Base-by-base conservation (phyloP, 1,284 basidiomycete species). In the Fomitopsis pinicola region DNA sequence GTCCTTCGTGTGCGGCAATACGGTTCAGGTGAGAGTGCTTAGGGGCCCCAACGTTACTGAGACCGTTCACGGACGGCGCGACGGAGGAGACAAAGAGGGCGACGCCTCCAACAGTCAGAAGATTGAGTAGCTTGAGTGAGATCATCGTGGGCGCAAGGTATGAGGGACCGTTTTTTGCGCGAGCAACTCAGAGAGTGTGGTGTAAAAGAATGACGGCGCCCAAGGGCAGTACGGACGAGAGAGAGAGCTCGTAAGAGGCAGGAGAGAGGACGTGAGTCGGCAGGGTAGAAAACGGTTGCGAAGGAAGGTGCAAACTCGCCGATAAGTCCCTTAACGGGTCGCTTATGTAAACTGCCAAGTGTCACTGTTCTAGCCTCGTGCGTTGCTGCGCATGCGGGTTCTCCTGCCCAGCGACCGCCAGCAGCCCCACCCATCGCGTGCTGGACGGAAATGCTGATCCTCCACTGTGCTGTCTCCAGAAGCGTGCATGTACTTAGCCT, bases 71-170 rank as follows among this genome's bases (percentile, higher is more conserved):
- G 28, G 80, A 77, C 0, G 81, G 72, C 42, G 72, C 76, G 62
- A 82, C 80, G n/a, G 80, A 78, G 66, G 77, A 78, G 56, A 82
- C 78, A 62, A 90, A 63, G 63, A 89, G 66, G 36, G 84, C 82
- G 53, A 91, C 70, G 17, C 85, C 79, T 26, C 83, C 76, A 53
- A 89, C 66, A 22, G 84, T 79, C 62, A 90, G 57, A 62, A 91
- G 73, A 68, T 82, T 82, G 67, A 86, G 63, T 55, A 87, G 69
- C 65, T 82, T 87, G 64, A 71, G 46, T 26, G 79, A 66, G 58
- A 83, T 79, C 86, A 89, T 89, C 62, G 52, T 66, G n/a, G 56
- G 42, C 42, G 40, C 56, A n/a, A 42, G 28, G 22, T 19, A 28
- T 42, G 22, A 40, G 44, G 7, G 26, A 45, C 5, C 12, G 40